A percentile compares a stretch with the other conserved stretches of the same genome.
These are phyloP conservation scores for Elsinoe ampelina DNA, from an alignment of 2,329 filamentous ascomycete genomes.

Conservation along the genomic window DNA sequence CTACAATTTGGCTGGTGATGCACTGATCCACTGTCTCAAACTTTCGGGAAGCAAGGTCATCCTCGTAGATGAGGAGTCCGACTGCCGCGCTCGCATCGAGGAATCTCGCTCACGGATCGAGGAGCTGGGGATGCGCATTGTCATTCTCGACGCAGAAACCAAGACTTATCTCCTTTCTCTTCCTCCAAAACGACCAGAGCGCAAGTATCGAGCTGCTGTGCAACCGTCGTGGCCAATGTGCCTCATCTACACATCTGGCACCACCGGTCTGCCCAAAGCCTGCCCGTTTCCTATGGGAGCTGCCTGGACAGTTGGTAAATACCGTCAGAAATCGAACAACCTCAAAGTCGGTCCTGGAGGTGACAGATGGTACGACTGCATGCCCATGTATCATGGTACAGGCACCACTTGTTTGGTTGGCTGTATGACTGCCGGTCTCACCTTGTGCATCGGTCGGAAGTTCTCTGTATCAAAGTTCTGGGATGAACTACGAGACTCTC, in stretches of 20 bases:
- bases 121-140: conserved; percentile 47
- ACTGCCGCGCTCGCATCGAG: conserved; percentile 49
- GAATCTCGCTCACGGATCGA: conserved; percentile 40
- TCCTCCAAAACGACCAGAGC: conserved; percentile 43
- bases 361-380: conserved; percentile 65
- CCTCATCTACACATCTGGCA: conserved; percentile 57
- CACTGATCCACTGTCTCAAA: conserved; percentile 29
- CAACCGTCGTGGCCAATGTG: conserved; percentile 48
- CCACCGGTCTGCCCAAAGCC: conserved; percentile 67
- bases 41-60: conserved; percentile 33
- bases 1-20: conserved; percentile 28
- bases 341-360: conserved; percentile 31
- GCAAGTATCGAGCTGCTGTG: conserved; percentile 46
- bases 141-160: conserved; percentile 43
- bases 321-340: conserved; percentile 22
- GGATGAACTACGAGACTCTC: conserved; percentile 58
- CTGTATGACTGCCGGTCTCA: conserved; percentile 43
- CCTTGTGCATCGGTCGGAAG: conserved; percentile 54
- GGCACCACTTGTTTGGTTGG: conserved; percentile 47
- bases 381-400: conserved; percentile 71
- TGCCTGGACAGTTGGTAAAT: conserved; percentile 31
- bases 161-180: conserved; percentile 40
- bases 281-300: conserved; percentile 50
- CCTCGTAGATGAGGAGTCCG: conserved; percentile 39
- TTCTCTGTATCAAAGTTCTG: conserved; percentile 66